Conservation (phyloP, 2,329 filamentous ascomycete genomes). For the Elsinoe perseae region DNA sequence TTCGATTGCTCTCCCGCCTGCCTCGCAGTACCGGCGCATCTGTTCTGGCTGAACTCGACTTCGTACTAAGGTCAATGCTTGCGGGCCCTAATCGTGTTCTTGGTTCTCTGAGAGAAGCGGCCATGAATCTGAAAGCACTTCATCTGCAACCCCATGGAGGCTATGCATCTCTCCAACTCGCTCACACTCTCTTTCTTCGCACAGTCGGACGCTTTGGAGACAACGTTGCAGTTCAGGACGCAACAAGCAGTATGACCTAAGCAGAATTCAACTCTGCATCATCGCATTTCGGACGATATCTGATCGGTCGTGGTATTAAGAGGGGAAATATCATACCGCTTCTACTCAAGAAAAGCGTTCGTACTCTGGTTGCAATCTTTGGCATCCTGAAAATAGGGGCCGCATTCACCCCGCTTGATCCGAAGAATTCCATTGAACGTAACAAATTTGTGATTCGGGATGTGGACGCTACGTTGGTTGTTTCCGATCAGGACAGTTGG, state of each 20-base stretch:
- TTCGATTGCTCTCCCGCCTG: not conserved
- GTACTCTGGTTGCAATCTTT: slow-evolving; percentile 25
- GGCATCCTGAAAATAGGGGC: slow-evolving; percentile 28
- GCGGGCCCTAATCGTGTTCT: not conserved
- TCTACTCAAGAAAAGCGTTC: slow-evolving; percentile 25
- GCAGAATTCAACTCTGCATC: slow-evolving; percentile 22
- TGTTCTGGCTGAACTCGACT: not conserved
- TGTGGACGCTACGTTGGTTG: slow-evolving; percentile 13
- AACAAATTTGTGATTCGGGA: slow-evolving; percentile 20
- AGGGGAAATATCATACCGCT: slow-evolving; percentile 21
- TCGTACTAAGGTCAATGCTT: not conserved
- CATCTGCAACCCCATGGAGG: not conserved
- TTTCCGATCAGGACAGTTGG: not conserved
- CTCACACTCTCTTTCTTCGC: slow-evolving; percentile 18
- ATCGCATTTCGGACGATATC: slow-evolving; percentile 19
- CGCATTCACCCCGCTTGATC: slow-evolving; percentile 25
- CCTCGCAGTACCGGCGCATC: not conserved
- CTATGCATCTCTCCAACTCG: not conserved
- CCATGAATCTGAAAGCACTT: not conserved
- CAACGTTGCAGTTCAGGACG: slow-evolving; percentile 23
- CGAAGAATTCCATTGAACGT: slow-evolving; percentile 24
- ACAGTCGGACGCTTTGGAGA: slow-evolving; percentile 19
- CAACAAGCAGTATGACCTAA: slow-evolving; percentile 25
- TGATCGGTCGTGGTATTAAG: slow-evolving; percentile 15
- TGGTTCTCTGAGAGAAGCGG: not conserved